These are phyloP conservation scores for Pseudonitzschia multistriata DNA, from an alignment of 108 stramenopile species.

Conservation along the genomic window DNA sequence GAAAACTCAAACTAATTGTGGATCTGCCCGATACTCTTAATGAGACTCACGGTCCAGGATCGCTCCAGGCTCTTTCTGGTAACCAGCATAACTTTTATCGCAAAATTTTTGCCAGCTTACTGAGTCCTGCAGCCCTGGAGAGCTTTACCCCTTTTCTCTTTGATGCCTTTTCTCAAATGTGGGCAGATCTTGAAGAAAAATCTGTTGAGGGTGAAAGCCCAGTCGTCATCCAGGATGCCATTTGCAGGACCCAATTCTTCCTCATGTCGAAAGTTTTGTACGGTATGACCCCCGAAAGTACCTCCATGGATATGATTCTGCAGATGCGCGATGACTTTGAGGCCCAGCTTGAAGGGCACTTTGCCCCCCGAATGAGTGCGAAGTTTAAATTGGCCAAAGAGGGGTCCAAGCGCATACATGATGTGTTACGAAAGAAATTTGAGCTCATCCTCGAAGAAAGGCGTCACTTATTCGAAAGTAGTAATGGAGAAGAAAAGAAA, in stretches of 20 bases:
- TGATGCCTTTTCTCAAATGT: too few species aligned
- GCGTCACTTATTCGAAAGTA: neutral
- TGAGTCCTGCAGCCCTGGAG: too few species aligned
- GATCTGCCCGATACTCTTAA: too few species aligned
- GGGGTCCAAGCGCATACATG: neutral
- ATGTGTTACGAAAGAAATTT: conserved; percentile 7
- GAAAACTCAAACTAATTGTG: too few species aligned
- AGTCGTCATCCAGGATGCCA: conserved; percentile 8
- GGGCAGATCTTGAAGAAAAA: conserved; percentile 5
- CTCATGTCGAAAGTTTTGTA: conserved; percentile 18
- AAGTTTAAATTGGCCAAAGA: conserved; percentile 1
- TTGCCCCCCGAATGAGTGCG: conserved; percentile 10
- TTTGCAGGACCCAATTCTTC: neutral
- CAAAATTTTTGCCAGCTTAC: too few species aligned
- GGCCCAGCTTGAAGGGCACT: neutral
- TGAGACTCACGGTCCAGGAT: too few species aligned
- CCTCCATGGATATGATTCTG: too few species aligned
- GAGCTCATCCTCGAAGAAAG: neutral
- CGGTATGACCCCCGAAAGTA: neutral
- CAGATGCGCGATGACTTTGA: neutral
- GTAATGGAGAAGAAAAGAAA: neutral
- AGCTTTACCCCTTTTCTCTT: too few species aligned
- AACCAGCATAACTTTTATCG: too few species aligned
- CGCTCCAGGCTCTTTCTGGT: too few species aligned
- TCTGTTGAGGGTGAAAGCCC: neutral